Evolutionary conservation across 2,329 filamentous ascomycete genomes (phyloP).

Genomic region (Sporothrix luriei): DNA sequence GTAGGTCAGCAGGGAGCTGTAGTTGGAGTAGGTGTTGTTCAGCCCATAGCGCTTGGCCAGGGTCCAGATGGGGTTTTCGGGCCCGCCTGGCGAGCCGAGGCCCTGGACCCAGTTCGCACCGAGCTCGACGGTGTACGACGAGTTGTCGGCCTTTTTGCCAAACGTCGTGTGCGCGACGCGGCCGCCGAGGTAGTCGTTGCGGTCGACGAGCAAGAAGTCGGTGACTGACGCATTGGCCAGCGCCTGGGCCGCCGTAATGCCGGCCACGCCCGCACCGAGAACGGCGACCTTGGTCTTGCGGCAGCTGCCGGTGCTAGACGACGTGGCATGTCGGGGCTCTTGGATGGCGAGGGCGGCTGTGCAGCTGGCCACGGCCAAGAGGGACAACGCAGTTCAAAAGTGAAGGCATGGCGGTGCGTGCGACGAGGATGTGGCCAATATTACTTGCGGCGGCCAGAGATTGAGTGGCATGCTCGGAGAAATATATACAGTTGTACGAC

Average conservation of each 20-base stretch:
- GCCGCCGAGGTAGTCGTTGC: conserved; percentile 26
- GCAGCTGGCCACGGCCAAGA: not conserved
- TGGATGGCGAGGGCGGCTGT: conserved; percentile 2
- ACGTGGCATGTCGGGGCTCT: not conserved
- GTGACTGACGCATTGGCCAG: conserved; percentile 25
- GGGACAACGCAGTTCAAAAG: conserved; percentile 1
- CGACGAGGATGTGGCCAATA: not conserved
- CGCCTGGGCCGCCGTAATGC: conserved; percentile 26
- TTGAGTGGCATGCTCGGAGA: too few relatives aligned
- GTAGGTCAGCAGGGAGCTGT: conserved; percentile 22
- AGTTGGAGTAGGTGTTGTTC: conserved; percentile 26
- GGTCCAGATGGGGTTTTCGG: conserved; percentile 20
- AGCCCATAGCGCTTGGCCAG: conserved; percentile 23
- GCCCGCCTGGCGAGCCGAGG: not conserved
- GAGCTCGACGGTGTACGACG: conserved; percentile 25
- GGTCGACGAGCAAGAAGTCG: conserved; percentile 26
- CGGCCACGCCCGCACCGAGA: conserved; percentile 18
- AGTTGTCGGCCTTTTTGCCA: conserved; percentile 16
- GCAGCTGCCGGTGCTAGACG: not conserved
- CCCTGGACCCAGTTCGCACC: conserved; percentile 29
- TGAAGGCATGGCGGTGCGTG: not conserved
- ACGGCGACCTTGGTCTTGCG: conserved; percentile 29
- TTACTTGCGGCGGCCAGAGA: too few relatives aligned
- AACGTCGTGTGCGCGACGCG: conserved; percentile 27
- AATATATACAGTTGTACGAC: not conserved